Evolutionary conservation across 371 early-diverging fungal genomes (phyloP), one percentile per base, ranked within the genome.

Genomic region (Lichtheimia corymbifera): DNA sequence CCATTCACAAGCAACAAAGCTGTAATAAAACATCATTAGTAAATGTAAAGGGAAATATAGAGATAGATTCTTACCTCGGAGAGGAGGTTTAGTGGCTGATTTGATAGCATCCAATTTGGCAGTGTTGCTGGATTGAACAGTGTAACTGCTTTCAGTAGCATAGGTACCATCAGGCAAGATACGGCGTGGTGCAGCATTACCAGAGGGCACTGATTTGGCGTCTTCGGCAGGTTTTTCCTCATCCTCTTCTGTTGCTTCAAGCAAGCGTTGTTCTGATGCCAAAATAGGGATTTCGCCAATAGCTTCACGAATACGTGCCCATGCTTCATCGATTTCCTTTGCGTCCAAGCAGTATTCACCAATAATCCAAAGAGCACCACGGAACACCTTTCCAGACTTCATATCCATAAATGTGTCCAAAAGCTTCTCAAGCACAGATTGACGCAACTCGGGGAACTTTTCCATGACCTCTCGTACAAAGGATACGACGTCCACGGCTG

Each of bases 391-490:
- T 63, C 97, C 95, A 4, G 93, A 91, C 73, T 93, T 95, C 80
- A 99, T 91, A 50, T 95, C 94, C 49, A 72, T 70, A 70, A 98
- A 94, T 12, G 91, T 84, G 52, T 90, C 88, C 50, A 95, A 76
- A 27, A 98, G 80, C 50, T 87, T 86, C 47, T 85, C 83, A 58
- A 94, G 70, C 56, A 98, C 95, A 7, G 83, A 83, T 3, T 82
- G 69, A 53, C 98, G 91, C 62, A 97, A 76, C 15, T 81, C 83
- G 4, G 95, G 94, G 85, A 95, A 95, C 78, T 93, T 95, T 71
- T 97, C 97, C 62, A 95, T 91, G 7, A 97, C 96, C 79, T 98
- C 97, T 40, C 92, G 90, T 12, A 98, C 93, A 84, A 98, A 98
- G 4, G 93, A 85, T 59, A 98, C 88, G 7, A 97, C 97, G 67